Percentiles rank a stretch among this genome's conserved stretches.
Evolutionary conservation across 495 filamentous ascomycete genomes (phyloP).

Genomic region (Talaromyces wortmannii): DNA sequence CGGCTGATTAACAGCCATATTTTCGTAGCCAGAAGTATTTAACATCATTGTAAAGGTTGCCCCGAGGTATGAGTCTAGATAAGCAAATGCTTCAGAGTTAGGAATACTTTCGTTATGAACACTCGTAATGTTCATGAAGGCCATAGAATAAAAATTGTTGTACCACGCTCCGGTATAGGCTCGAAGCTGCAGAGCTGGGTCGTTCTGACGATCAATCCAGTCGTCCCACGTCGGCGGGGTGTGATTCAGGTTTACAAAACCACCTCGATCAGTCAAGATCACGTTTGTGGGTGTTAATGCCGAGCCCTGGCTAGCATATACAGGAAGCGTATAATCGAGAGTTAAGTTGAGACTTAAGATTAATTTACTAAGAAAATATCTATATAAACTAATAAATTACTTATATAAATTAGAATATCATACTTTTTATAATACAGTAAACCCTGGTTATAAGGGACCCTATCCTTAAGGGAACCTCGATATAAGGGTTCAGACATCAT

Average conservation of each 20-base stretch:
- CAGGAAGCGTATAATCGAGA: constrained; percentile 20
- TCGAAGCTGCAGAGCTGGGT: constrained; percentile 19
- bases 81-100: constrained; percentile 12
- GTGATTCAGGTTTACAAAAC: constrained; percentile 25
- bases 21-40: constrained; percentile 6
- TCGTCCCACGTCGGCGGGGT: constrained; percentile 11
- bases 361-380: too few species aligned
- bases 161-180: constrained; percentile 34
- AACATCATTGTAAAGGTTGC: constrained; percentile 15
- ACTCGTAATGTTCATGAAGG: constrained; percentile 17
- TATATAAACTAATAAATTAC: too few species aligned
- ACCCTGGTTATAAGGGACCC: too few species aligned
- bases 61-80: constrained; percentile 23
- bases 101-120: neutral
- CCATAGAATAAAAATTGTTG: constrained; percentile 24
- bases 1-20: too few species aligned
- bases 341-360: constrained; percentile 37
- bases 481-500: too few species aligned
- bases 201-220: constrained; percentile 12
- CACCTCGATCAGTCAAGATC: constrained; percentile 30
- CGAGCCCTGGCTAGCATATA: neutral
- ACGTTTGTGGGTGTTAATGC: constrained; percentile 12
- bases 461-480: too few species aligned
- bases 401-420: too few species aligned
- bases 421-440: too few species aligned